Evolutionary conservation across 2,329 filamentous ascomycete species (phyloP).

Genomic region (Endocalyx cinctus): DNA sequence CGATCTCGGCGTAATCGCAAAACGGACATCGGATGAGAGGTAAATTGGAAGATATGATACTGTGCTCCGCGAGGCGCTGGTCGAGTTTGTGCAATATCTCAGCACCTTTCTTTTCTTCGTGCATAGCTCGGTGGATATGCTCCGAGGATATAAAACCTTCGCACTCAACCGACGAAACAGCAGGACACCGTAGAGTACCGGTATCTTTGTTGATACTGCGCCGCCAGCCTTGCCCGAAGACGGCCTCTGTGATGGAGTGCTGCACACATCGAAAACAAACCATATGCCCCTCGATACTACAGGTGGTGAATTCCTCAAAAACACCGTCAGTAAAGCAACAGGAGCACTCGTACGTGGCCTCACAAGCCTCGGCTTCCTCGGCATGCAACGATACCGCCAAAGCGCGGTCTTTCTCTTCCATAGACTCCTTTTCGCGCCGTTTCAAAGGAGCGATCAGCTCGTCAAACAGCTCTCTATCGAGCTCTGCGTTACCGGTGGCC

Average conservation of each 20-base stretch:
- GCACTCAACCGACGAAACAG: constrained; percentile 67
- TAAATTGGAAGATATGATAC: constrained; percentile 66
- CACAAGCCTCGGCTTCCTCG: constrained; percentile 53
- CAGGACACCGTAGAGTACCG: constrained; percentile 79
- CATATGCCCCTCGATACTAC: constrained; percentile 63
- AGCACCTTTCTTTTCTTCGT: constrained; percentile 61
- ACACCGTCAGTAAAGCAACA: constrained; percentile 70
- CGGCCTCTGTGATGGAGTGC: constrained; percentile 74
- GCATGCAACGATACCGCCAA: constrained; percentile 52
- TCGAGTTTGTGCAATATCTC: constrained; percentile 74
- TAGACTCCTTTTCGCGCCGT: constrained; percentile 34
- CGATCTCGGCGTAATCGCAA: constrained; percentile 85
- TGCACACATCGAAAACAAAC: constrained; percentile 80
- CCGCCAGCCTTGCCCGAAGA: constrained; percentile 91
- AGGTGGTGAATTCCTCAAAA: constrained; percentile 73
- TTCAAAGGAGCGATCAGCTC: constrained; percentile 53
- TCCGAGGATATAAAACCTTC: constrained; percentile 65
- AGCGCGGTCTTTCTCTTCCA: constrained; percentile 47
- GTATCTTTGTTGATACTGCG: constrained; percentile 69
- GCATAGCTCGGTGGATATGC: constrained; percentile 68
- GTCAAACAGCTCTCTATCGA: constrained; percentile 58
- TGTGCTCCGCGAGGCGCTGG: constrained; percentile 72
- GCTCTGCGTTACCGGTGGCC: constrained; percentile 59
- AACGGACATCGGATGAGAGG: constrained; percentile 83
- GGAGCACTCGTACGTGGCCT: constrained; percentile 63